Evolutionary conservation across 1,139 yeast species (phyloP).

Genomic region (Kodamaea ohmeri): DNA sequence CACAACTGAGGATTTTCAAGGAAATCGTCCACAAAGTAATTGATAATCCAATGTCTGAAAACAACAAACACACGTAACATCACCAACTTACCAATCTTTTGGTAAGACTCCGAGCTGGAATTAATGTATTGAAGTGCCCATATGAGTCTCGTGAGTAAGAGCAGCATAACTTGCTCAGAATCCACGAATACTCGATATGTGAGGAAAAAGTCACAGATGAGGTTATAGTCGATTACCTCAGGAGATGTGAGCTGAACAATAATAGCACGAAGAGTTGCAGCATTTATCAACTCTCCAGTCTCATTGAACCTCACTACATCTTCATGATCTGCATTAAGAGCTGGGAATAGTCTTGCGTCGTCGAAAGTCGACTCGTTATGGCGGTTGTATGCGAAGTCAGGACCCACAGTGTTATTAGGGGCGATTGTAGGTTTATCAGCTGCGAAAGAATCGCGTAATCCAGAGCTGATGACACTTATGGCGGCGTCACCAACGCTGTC

Average conservation of each 20-base stretch:
- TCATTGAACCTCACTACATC: constrained; percentile 38
- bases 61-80: constrained; percentile 85
- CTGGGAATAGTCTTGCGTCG: constrained; percentile 36
- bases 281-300: constrained; percentile 35
- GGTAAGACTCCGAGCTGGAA: constrained; percentile 30
- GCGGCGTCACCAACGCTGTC: constrained; percentile 6
- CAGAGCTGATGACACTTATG: not conserved
- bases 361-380: constrained; percentile 46
- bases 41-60: constrained; percentile 83
- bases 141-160: constrained; percentile 61
- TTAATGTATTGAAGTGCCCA: constrained; percentile 64
- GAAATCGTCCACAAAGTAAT: constrained; percentile 72
- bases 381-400: constrained; percentile 32
- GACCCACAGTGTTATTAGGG: constrained; percentile 13
- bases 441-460: not conserved
- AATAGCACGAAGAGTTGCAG: constrained; percentile 50
- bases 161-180: constrained; percentile 53
- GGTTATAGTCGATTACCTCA: constrained; percentile 70
- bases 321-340: constrained; percentile 22
- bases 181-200: constrained; percentile 73
- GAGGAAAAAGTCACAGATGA: constrained; percentile 80
- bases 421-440: not conserved
- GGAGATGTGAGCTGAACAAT: constrained; percentile 79
- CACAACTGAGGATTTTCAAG: constrained; percentile 46
- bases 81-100: constrained; percentile 62